phyloP scores from a whole-genome alignment of 352 stramenopile genomes.

The Phytophthora capsici region DNA sequence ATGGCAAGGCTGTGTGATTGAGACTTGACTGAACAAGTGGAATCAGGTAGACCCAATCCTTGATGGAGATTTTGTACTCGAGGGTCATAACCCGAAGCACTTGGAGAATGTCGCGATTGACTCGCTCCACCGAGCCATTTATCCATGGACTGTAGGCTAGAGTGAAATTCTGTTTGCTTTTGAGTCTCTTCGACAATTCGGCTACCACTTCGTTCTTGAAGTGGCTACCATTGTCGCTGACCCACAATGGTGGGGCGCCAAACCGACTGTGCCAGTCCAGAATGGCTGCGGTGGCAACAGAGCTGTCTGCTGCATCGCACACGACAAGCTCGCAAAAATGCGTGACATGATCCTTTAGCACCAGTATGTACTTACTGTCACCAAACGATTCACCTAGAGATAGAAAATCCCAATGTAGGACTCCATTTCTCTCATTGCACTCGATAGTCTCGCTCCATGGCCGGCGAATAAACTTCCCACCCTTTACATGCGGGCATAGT shows the following conservation, averaged over 20 bases:
- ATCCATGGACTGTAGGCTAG: slow-evolving; percentile 40
- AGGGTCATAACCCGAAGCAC: too few species aligned
- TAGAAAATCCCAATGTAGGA: slow-evolving; percentile 8
- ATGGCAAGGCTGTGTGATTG: too few species aligned
- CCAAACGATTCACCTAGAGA: too few species aligned
- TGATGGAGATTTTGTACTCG: too few species aligned
- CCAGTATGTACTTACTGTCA: too few species aligned
- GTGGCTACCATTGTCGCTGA: slow-evolving; percentile 3
- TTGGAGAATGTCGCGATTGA: too few species aligned
- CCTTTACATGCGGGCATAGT: too few species aligned
- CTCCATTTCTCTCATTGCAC: slow-evolving; percentile 5
- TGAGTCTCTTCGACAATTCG: slow-evolving; percentile 26
- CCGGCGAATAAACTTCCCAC: neutral
- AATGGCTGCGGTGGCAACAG: neutral
- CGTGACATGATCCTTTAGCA: too few species aligned
- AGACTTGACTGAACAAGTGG: too few species aligned
- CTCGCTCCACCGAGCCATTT: too few species aligned
- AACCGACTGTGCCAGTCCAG: slow-evolving; percentile 11
- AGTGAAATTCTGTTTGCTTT: slow-evolving; percentile 31
- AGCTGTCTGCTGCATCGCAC: slow-evolving; percentile 16
- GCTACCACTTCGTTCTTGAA: too few species aligned
- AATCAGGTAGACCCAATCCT: too few species aligned
- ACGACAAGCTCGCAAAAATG: slow-evolving; percentile 37
- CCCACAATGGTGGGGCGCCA: neutral
- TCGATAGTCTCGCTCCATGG: slow-evolving; percentile 13